Percentiles rank a stretch among this genome's conserved stretches.
phyloP scores from a whole-genome alignment of 768 basidiomycete species.

The Naganishia vishniacii region DNA sequence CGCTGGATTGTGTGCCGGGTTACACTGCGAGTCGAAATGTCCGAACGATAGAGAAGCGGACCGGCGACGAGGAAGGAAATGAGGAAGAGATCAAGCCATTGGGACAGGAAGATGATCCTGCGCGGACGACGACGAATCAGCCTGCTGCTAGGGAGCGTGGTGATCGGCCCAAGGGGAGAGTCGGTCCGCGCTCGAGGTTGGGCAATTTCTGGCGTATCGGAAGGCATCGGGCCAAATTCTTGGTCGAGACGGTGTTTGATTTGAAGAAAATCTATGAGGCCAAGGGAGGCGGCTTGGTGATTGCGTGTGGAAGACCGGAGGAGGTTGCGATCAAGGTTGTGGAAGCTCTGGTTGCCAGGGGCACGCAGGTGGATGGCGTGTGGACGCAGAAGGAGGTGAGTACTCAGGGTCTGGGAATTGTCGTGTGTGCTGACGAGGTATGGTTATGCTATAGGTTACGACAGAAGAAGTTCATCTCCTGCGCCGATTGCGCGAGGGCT shows the following conservation, averaged over 20 bases:
- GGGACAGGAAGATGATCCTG: slow-evolving; percentile 19
- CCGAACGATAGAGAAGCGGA: slow-evolving; percentile 23
- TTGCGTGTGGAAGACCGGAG: slow-evolving; percentile 51
- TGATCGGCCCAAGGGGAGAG: background rate
- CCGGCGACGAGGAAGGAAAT: slow-evolving; percentile 35
- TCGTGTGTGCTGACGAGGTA: too few relatives aligned
- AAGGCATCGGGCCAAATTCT: slow-evolving; percentile 43
- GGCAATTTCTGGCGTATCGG: slow-evolving; percentile 37
- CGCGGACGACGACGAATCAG: slow-evolving; percentile 10
- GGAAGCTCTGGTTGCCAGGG: slow-evolving; percentile 34
- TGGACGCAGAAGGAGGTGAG: slow-evolving; percentile 49
- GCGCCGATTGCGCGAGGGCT: slow-evolving; percentile 27
- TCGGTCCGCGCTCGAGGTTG: slow-evolving; percentile 31
- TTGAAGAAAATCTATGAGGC: slow-evolving; percentile 38
- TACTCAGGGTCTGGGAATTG: too few relatives aligned
- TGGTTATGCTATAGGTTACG: slow-evolving; percentile 24
- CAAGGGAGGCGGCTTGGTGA: slow-evolving; percentile 46
- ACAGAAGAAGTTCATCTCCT: slow-evolving; percentile 30
- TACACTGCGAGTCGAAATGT: slow-evolving; percentile 19
- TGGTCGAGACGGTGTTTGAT: slow-evolving; percentile 48
- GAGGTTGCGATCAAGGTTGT: slow-evolving; percentile 44
- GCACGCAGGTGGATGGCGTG: slow-evolving; percentile 40
- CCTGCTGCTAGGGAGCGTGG: background rate
- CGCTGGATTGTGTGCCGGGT: slow-evolving; percentile 45
- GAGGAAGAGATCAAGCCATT: slow-evolving; percentile 24